Conservation (phyloP, 208 protist species). For the Lotmaria passim region DNA sequence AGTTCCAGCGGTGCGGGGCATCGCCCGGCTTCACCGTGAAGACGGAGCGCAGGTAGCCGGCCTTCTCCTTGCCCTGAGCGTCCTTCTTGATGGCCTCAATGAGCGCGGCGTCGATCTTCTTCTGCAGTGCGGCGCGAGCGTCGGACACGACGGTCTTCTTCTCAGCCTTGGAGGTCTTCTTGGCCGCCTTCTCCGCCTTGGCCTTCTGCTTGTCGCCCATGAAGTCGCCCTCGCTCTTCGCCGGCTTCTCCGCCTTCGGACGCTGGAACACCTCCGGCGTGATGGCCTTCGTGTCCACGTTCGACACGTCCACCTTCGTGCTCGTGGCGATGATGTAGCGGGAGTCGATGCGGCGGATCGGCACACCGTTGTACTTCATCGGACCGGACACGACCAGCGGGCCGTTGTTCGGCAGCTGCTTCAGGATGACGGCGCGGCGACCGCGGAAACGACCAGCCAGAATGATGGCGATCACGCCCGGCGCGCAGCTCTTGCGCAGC, state of each 20-base stretch:
- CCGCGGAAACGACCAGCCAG: slow-evolving; percentile 97
- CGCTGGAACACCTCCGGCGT: slow-evolving; percentile 75
- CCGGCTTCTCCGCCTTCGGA: slow-evolving; percentile 78
- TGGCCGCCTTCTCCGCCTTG: slow-evolving; percentile 73
- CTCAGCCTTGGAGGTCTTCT: slow-evolving; percentile 73
- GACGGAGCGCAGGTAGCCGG: slow-evolving; percentile 85
- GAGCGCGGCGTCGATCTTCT: slow-evolving; percentile 79
- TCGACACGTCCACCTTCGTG: slow-evolving; percentile 96
- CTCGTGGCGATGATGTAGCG: slow-evolving; percentile 98
- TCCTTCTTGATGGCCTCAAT: slow-evolving; percentile 84
- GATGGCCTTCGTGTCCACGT: slow-evolving; percentile 83
- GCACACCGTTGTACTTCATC: slow-evolving; percentile 98
- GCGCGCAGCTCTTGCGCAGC: slow-evolving; percentile 63
- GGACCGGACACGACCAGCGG: slow-evolving; percentile 96
- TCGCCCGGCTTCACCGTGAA: slow-evolving; percentile 89
- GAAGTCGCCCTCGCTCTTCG: slow-evolving; percentile 87
- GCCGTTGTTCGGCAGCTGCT: slow-evolving; percentile 95
- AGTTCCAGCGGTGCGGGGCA: slow-evolving; percentile 83
- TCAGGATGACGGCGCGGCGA: slow-evolving; percentile 98
- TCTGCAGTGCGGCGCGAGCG: slow-evolving; percentile 76
- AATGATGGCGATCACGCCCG: slow-evolving; percentile 79
- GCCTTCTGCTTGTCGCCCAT: slow-evolving; percentile 88
- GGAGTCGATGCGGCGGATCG: slow-evolving; percentile 97
- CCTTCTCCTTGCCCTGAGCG: slow-evolving; percentile 73
- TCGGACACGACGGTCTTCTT: slow-evolving; percentile 77